phyloP scores from a whole-genome alignment of 441 rosid species.

The Sinapis alba region DNA sequence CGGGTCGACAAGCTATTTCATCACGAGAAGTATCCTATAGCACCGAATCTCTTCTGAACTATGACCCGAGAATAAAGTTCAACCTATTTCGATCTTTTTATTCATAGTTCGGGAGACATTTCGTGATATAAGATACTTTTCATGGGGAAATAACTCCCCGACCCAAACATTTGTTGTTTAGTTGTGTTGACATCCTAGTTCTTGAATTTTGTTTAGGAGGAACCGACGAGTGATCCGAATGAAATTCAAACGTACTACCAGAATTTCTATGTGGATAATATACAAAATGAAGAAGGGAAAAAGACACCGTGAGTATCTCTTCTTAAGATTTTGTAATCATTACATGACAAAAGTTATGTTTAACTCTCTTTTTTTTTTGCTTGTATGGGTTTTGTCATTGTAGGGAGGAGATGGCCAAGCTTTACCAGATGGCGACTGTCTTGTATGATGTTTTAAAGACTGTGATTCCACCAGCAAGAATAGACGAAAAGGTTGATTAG shows the following conservation, averaged over 20 bases:
- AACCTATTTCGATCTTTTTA: too few relatives aligned
- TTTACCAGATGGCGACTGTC: conserved; percentile 79
- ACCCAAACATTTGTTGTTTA: too few relatives aligned
- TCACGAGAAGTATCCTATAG: too few relatives aligned
- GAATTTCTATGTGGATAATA: conserved; percentile 59
- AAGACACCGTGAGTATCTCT: conserved; percentile 71
- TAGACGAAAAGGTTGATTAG: conserved; percentile 62
- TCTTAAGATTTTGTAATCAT: conserved; percentile 5
- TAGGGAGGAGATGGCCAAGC: conserved; percentile 96
- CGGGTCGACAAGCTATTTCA: too few relatives aligned
- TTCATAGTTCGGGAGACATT: too few relatives aligned
- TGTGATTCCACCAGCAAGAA: conserved; percentile 51
- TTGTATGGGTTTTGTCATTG: conserved; percentile 34
- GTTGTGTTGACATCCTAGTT: too few relatives aligned
- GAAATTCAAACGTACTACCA: conserved; percentile 77
- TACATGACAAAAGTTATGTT: conserved; percentile 7
- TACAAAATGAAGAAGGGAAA: conserved; percentile 57
- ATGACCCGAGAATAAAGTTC: too few relatives aligned
- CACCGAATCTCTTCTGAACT: too few relatives aligned
- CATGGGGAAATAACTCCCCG: too few relatives aligned
- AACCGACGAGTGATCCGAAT: conserved; percentile 65
- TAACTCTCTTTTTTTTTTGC: conserved; percentile 9
- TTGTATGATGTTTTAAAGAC: conserved; percentile 79
- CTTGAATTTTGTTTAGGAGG: conserved; percentile 61
- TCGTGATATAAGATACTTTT: too few relatives aligned